phyloP scores from a whole-genome alignment of 2,329 filamentous ascomycete species.

The Aspergillus bombycis region DNA sequence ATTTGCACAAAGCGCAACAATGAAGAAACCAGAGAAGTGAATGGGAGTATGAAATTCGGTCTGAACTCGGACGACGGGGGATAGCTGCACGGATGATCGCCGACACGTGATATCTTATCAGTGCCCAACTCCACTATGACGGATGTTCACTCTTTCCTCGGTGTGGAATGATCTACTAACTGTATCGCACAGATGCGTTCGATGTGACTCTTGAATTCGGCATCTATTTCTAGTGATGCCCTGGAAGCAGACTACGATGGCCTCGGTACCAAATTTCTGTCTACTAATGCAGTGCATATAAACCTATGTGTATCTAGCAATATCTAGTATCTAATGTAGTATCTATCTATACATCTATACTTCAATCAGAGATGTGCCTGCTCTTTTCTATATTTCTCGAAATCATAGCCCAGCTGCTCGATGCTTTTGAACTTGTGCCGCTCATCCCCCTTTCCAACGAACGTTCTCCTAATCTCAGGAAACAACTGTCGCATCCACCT shows the following conservation, averaged over 20 bases:
- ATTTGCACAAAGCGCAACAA: not conserved
- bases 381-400: slow-evolving; percentile 42
- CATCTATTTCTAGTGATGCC: not conserved
- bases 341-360: not conserved
- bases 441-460: slow-evolving; percentile 65
- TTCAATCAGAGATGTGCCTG: slow-evolving; percentile 15
- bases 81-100: slow-evolving; percentile 30
- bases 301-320: not conserved
- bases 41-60: slow-evolving; percentile 10
- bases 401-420: slow-evolving; percentile 72
- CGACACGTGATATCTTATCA: slow-evolving; percentile 38
- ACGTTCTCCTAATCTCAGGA: slow-evolving; percentile 70
- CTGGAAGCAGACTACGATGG: not conserved
- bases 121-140: slow-evolving; percentile 16
- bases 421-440: slow-evolving; percentile 63
- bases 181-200: not conserved
- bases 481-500: slow-evolving; percentile 74
- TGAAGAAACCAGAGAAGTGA: slow-evolving; percentile 9
- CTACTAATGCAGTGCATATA: not conserved
- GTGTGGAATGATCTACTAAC: not conserved
- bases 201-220: too few relatives aligned
- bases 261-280: not conserved
- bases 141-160: not conserved
- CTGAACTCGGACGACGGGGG: slow-evolving; percentile 21
- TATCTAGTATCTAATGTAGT: slow-evolving; percentile 1